phyloP scores from a whole-genome alignment of 345 rosid species.

The Eutrema japonicum region DNA sequence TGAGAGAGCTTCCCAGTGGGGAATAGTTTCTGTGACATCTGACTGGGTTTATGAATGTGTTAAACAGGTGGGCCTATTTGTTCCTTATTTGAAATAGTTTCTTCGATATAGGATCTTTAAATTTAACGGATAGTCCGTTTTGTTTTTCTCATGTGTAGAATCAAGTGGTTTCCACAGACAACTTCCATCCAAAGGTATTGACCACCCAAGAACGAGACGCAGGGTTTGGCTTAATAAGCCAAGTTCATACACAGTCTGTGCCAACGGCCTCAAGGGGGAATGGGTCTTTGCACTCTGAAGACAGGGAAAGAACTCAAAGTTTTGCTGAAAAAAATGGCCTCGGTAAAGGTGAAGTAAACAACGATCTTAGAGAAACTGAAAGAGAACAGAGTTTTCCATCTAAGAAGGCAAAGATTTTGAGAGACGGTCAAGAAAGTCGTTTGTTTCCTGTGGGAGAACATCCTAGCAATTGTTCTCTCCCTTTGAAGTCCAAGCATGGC shows the following conservation, averaged over 20 bases:
- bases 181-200: conserved; percentile 72
- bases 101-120: conserved; percentile 10
- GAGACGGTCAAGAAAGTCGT: conserved; percentile 47
- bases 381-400: conserved; percentile 39
- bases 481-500: conserved; percentile 43
- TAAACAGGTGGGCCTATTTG: conserved; percentile 62
- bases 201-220: conserved; percentile 71
- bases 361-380: conserved; percentile 44
- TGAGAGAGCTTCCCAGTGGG: conserved; percentile 80
- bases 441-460: conserved; percentile 48
- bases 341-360: conserved; percentile 39
- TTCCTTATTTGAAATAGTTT: conserved; percentile 15
- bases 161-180: conserved; percentile 61
- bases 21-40: conserved; percentile 61
- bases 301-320: conserved; percentile 40
- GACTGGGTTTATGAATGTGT: conserved; percentile 93
- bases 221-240: conserved; percentile 67
- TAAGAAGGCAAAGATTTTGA: conserved; percentile 64
- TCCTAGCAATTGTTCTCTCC: conserved; percentile 41
- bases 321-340: conserved; percentile 32
- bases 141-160: conserved; percentile 57
- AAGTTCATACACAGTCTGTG: conserved; percentile 66
- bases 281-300: conserved; percentile 62
- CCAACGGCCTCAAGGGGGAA: conserved; percentile 52
- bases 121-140: conserved; percentile 5